These are phyloP conservation scores for Microthyrium microscopicum DNA, from an alignment of 2,329 filamentous ascomycete species.

Conservation along the genomic window DNA sequence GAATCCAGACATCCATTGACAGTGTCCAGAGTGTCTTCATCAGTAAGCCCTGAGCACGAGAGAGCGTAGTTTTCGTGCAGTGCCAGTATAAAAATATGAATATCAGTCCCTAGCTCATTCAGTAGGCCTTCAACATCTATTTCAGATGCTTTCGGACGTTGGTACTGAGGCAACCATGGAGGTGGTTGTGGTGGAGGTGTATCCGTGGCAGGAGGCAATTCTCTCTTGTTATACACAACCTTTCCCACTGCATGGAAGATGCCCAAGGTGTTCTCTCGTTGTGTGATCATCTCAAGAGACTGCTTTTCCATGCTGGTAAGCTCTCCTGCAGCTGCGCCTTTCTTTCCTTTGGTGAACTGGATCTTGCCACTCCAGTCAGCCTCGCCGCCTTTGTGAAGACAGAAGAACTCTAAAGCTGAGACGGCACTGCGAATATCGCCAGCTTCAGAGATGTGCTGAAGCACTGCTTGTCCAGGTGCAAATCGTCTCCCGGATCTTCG, in stretches of 20 bases:
- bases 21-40: conserved; percentile 51
- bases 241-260: conserved; percentile 95
- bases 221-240: conserved; percentile 88
- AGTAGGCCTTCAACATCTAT: conserved; percentile 51
- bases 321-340: conserved; percentile 37
- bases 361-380: conserved; percentile 62
- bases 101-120: conserved; percentile 85
- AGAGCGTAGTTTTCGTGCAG: conserved; percentile 86
- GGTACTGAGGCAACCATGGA: conserved; percentile 27
- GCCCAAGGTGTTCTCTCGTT: conserved; percentile 75
- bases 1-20: conserved; percentile 74
- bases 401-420: conserved; percentile 82
- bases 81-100: conserved; percentile 73
- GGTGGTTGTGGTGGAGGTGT: conserved; percentile 26
- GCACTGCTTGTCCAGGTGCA: conserved; percentile 57
- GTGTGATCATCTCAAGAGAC: conserved; percentile 63
- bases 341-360: conserved; percentile 38
- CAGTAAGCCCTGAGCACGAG: conserved; percentile 54
- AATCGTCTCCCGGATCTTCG: conserved; percentile 54
- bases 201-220: conserved; percentile 24
- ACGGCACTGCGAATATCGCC: conserved; percentile 90
- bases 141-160: conserved; percentile 27
- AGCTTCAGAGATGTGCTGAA: conserved; percentile 66
- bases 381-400: conserved; percentile 60
- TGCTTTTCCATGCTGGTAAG: conserved; percentile 66